Evolutionary conservation across 768 basidiomycete species (phyloP), one percentile per base, ranked within the genome.

Genomic region (Holtermanniella nyarrowii): DNA sequence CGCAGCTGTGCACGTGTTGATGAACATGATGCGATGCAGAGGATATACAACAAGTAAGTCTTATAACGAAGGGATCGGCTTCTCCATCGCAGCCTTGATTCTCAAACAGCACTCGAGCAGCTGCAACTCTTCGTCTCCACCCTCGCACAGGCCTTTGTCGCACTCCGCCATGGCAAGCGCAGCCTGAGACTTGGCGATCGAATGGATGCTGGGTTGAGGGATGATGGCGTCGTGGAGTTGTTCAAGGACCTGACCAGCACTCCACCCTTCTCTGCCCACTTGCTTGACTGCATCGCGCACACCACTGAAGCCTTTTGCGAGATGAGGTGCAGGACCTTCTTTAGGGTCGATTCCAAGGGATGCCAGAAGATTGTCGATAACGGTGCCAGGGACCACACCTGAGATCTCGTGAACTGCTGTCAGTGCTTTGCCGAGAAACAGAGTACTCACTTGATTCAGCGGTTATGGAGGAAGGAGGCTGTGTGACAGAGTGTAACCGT

Each of bases 51-150:
- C n/a, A n/a, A n/a, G n/a, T n/a, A n/a, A n/a, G n/a, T n/a, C n/a
- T n/a, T n/a, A n/a, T n/a, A n/a, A 37, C 16, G 31, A 37, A 7
- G 31, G 31, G 10, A 16, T n/a, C 54, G 51, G 27, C 46, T 56
- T 42, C 11, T 45, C 44, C 61, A 75, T 66, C 0, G 72, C 73
- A 65, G 84, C 87, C 65, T 84, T 77, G 14, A 93, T 76, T 21
- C 80, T 77, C 47, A 95, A 70, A n/a, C 82, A 89, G 26, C 88
- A 83, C 64, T 95, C 87, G 13, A 99, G 74, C 26, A 87, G 80
- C 83, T 93, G 95, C 21, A 99, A 74, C 69, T 96, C 95, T 71
- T 99, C 95, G 63, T 99, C 95, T 14, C 87, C 90, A 0, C 95
- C 95, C 57, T 97, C 93, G 59, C 86, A 88, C 21, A 99, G 74